These are phyloP conservation scores for Starmerella sp. DNA, from an alignment of 805 yeast species.

Conservation along the genomic window DNA sequence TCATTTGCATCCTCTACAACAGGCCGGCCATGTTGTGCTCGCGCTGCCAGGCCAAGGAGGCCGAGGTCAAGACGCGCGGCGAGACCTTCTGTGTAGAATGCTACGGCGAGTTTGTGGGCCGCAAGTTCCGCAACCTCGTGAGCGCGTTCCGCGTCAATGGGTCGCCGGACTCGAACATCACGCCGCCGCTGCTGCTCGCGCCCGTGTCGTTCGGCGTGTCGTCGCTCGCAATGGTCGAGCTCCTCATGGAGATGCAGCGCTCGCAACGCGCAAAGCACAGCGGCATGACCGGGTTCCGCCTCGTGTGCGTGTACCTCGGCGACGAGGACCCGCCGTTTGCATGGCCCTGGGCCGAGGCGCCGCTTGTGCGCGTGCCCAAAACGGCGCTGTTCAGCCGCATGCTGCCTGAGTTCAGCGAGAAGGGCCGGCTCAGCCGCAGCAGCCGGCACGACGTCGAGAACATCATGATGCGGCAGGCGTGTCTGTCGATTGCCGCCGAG, in stretches of 20 bases:
- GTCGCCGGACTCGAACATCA: conserved; percentile 35
- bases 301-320: conserved; percentile 40
- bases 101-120: conserved; percentile 58
- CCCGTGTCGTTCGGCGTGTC: conserved; percentile 55
- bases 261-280: conserved; percentile 54
- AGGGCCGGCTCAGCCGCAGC: conserved; percentile 33
- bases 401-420: neutral
- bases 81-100: conserved; percentile 57
- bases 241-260: conserved; percentile 45
- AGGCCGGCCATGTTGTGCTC: neutral
- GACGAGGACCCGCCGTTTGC: conserved; percentile 7
- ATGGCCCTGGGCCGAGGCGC: conserved; percentile 21
- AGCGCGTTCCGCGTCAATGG: conserved; percentile 66
- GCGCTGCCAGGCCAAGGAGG: neutral
- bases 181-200: conserved; percentile 25
- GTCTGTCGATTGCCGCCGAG: conserved; percentile 37
- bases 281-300: conserved; percentile 56
- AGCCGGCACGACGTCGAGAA: conserved; percentile 52
- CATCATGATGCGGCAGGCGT: conserved; percentile 38
- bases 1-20: neutral
- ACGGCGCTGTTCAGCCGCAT: neutral
- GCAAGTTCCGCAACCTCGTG: conserved; percentile 75
- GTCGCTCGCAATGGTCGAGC: conserved; percentile 58
- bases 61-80: conserved; percentile 32
- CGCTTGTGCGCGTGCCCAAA: neutral